Conservation (phyloP, 225 moss, liverwort and hornwort genomes). For the Antitrichia curtipendula region DNA sequence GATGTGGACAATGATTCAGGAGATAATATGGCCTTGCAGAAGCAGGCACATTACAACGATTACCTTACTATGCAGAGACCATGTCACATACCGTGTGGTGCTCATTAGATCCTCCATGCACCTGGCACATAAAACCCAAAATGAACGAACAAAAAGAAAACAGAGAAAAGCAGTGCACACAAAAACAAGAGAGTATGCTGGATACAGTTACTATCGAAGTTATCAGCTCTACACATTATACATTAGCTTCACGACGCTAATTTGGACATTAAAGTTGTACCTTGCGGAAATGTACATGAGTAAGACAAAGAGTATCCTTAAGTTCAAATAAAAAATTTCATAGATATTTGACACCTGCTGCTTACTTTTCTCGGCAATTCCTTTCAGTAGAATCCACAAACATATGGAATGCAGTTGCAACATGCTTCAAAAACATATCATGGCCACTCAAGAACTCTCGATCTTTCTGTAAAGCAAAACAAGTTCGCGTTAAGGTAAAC, state of each 20-base stretch:
- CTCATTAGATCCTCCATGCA: conserved; percentile 99
- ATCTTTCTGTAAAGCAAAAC: conserved; percentile 57
- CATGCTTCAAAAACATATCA: conserved; percentile 91
- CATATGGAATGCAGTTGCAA: conserved; percentile 86
- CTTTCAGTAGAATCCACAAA: conserved; percentile 91
- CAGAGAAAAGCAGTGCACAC: background rate
- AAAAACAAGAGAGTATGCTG: background rate
- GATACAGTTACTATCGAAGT: background rate
- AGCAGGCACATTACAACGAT: background rate
- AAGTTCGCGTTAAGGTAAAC: background rate
- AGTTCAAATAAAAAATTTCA: background rate
- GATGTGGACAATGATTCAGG: background rate
- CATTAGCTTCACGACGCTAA: background rate
- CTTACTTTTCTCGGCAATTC: conserved; percentile 94
- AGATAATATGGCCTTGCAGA: background rate
- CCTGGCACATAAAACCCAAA: conserved; percentile 22
- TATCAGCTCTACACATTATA: background rate
- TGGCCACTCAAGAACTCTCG: conserved; percentile 91
- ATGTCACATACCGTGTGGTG: conserved; percentile 95
- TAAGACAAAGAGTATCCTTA: background rate
- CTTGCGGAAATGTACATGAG: background rate
- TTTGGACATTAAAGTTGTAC: background rate
- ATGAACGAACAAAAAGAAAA: background rate
- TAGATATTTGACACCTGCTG: background rate
- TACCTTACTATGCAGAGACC: conserved; percentile 99